phyloP scores from a whole-genome alignment of 176 grass and related monocot genomes.

The barley (Hordeum vulgare) region DNA sequence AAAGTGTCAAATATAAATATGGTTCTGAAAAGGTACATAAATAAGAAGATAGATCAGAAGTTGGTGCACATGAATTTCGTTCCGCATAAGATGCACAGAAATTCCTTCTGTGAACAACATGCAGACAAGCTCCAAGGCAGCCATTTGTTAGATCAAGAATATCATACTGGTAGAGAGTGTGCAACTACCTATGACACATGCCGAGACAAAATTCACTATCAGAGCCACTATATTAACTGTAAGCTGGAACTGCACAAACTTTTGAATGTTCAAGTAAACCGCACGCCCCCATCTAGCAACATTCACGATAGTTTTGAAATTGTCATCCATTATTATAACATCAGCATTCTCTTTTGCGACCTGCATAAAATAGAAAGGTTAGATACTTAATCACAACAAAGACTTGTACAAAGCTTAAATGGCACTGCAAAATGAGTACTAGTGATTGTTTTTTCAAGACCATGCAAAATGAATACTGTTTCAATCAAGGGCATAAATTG shows the following conservation, averaged over 20 bases:
- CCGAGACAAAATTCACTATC: conserved; percentile 56
- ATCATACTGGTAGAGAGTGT: neutral
- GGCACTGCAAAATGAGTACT: neutral
- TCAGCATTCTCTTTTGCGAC: conserved; percentile 56
- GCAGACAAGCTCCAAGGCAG: neutral
- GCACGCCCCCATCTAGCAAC: conserved; percentile 59
- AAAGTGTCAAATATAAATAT: neutral
- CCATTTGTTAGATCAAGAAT: neutral
- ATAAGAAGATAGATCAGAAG: neutral
- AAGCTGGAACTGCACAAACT: conserved; percentile 76
- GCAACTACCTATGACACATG: conserved; percentile 48
- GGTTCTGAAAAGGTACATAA: neutral
- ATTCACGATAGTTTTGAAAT: conserved; percentile 57
- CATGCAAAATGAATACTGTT: neutral
- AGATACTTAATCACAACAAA: conserved; percentile 14
- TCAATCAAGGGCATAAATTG: neutral
- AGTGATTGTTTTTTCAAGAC: neutral
- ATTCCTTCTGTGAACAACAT: neutral
- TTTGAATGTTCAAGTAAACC: conserved; percentile 60
- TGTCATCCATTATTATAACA: conserved; percentile 67
- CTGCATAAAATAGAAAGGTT: conserved; percentile 17
- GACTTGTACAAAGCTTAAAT: neutral
- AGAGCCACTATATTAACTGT: conserved; percentile 68
- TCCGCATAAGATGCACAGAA: neutral
- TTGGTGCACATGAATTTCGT: neutral